A percentile compares a stretch with the other conserved stretches of the same genome.
Conservation (phyloP, 2,329 filamentous ascomycete genomes). For the Albophoma yamanashiensis region DNA sequence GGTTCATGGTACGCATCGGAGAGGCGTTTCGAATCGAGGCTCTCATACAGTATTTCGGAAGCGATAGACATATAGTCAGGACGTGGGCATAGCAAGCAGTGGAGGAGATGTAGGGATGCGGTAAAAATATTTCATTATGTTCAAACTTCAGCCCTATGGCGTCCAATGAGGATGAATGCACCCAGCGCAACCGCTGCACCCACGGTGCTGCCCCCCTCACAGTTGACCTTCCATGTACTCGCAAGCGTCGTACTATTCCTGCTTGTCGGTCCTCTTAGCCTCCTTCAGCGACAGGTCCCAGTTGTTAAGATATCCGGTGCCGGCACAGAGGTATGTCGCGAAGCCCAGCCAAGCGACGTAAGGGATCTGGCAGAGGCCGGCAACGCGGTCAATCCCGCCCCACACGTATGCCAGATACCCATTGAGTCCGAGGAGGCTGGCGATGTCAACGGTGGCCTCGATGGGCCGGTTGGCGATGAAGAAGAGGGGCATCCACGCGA, state of each 20-base stretch:
- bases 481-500: constrained; percentile 89
- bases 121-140: background rate
- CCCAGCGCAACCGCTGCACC: too few species aligned
- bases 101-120: background rate
- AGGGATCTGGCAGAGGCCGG: constrained; percentile 66
- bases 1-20: background rate
- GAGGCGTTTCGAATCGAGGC: background rate
- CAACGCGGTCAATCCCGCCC: constrained; percentile 59
- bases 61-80: background rate
- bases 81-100: background rate
- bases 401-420: constrained; percentile 68
- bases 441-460: constrained; percentile 65
- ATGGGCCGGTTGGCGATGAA: constrained; percentile 66
- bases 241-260: constrained; percentile 5
- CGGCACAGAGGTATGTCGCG: constrained; percentile 72
- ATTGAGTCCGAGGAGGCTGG: constrained; percentile 60
- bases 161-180: too few species aligned
- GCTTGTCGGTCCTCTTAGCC: constrained; percentile 9
- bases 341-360: constrained; percentile 83
- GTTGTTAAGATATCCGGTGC: constrained; percentile 55
- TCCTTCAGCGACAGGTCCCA: constrained; percentile 45
- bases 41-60: background rate
- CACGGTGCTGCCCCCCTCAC: background rate
- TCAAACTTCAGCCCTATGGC: background rate
- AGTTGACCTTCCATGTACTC: background rate